Evolutionary conservation across 768 basidiomycete genomes (phyloP), one percentile per base, ranked within the genome.

Genomic region (Lyophyllum shimeji): DNA sequence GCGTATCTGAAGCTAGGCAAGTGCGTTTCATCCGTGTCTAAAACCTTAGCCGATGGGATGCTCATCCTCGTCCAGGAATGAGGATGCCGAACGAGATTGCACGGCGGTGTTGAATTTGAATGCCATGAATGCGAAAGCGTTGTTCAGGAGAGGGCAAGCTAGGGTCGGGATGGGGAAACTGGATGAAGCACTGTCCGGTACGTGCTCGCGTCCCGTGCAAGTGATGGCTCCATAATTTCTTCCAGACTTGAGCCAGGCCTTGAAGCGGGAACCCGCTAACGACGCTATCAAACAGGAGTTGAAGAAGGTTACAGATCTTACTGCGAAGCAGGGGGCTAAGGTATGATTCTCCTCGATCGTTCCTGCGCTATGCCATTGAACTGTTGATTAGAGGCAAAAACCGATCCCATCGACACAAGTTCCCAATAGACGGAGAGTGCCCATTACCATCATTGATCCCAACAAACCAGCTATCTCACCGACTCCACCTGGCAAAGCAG

Each of bases 1-100:
- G 92, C 93, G 24, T 95, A 95, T 75, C 81, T 98, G 58, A 95
- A 94, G 79, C 82, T 96, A 75, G 87, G 85, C 82, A 97, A 96
- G 94, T 94, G 78, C 76, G 93, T 87, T 71, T 63, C 55, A 50
- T 52, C 42, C 27, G 52, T 42, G 33, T 23, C 34, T 46, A 24
- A 54, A 18, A 57, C 50, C 18, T 46, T 56, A 27, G 29, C 29
- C 48, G 42, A 56, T 37, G 53, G 57, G 55, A 60, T 55, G 46
- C 57, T 63, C 44, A 53, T 43, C 59, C 52, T 53, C 13, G 12
- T 53, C 5, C 55, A 94, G 93, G 66, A 77, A 82, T 61, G 81
- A 86, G 66, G 93, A 95, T 71, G 89, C 89, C 17, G 87, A 90
- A 63, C 71, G 89, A 53, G 93, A 96, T 66, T 94, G 93, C 64